Base-by-base conservation (phyloP, 2,329 filamentous ascomycete genomes). In the Fusarium gaditjirri region DNA sequence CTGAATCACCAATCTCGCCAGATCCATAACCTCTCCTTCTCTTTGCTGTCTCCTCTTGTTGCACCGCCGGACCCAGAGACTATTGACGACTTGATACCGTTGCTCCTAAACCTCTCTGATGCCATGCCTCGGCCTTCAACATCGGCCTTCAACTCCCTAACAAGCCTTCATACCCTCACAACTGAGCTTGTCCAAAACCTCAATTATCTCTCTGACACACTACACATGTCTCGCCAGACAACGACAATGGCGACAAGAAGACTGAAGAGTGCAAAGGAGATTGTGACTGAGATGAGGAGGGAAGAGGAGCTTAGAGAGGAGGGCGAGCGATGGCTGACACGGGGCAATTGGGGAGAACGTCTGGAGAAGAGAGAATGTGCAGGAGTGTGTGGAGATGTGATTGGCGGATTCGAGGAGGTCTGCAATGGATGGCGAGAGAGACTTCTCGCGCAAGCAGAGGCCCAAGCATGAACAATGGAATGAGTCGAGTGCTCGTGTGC, bases 201-300 rank as follows among this genome's bases (percentile, higher is more conserved):
- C 50, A 94, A 94, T 75, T 92, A 94, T 73, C 86, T 99, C 8
- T 94, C 93, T 11, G 96, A 99, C 80, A 95, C 94, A 7, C 86
- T 99, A 38, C 95, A 98, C 81, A 97, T 98, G 92, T 94, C 93
- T 36, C 91, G 94, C 17, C 95, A 98, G 81, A 93, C 93, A 2
- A 96, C 94, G 1, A 92, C 91, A 6, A 92, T 92, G 14, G 96
- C 95, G 4, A 91, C 92, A 5, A 87, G 96, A 61, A 89, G 94
- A 47, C 84, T 99, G 56, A 92, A 92, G 74, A 93, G 90, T 39
- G 94, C 94, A 11, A 93, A 92, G 75, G 95, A 97, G 79, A 89
- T 97, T 68, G 92, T 98, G 3, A 89, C 91, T 4, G 95, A 98
- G 76, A 91, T 98, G 85, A 89, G 91, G 71, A 89, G 90, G 65